phyloP scores from a whole-genome alignment of 2,329 filamentous ascomycete genomes.

The Eurotiales sp. region DNA sequence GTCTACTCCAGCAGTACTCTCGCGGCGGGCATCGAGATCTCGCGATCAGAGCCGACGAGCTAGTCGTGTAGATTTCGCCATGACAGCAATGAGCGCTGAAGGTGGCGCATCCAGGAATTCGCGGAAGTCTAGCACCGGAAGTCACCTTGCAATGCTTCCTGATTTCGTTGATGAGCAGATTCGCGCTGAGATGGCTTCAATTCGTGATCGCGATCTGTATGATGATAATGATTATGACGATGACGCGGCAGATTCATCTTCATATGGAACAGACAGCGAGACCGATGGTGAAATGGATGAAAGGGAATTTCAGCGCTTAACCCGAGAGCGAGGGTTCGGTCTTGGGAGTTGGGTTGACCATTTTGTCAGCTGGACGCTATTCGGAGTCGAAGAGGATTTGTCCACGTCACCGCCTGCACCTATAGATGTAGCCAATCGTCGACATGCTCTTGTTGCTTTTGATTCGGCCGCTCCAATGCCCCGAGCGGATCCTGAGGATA shows the following conservation, averaged over 20 bases:
- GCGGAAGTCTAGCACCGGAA: slow-evolving; percentile 18
- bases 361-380: slow-evolving; percentile 56
- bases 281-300: slow-evolving; percentile 47
- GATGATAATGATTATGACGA: slow-evolving; percentile 18
- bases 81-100: slow-evolving; percentile 27
- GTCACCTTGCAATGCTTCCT: slow-evolving; percentile 28
- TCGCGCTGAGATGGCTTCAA: slow-evolving; percentile 36
- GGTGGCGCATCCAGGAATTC: neutral
- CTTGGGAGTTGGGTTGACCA: slow-evolving; percentile 56
- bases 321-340: slow-evolving; percentile 51
- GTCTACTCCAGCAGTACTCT: slow-evolving; percentile 32
- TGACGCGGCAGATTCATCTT: slow-evolving; percentile 18
- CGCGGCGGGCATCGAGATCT: slow-evolving; percentile 32
- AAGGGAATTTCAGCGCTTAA: slow-evolving; percentile 50
- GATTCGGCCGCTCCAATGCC: neutral
- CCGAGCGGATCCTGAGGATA: neutral
- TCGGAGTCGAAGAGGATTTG: slow-evolving; percentile 50
- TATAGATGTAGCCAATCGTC: slow-evolving; percentile 20
- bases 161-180: slow-evolving; percentile 50
- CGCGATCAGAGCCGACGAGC: slow-evolving; percentile 29
- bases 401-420: slow-evolving; percentile 16
- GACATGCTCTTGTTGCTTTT: slow-evolving; percentile 8
- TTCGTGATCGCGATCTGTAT: slow-evolving; percentile 21
- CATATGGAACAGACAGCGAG: slow-evolving; percentile 26
- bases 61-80: slow-evolving; percentile 34